Percentiles rank a stretch among this genome's conserved stretches.
These are phyloP conservation scores for Colletotrichum sp. DNA, from an alignment of 2,329 filamentous ascomycete species.

Conservation along the genomic window DNA sequence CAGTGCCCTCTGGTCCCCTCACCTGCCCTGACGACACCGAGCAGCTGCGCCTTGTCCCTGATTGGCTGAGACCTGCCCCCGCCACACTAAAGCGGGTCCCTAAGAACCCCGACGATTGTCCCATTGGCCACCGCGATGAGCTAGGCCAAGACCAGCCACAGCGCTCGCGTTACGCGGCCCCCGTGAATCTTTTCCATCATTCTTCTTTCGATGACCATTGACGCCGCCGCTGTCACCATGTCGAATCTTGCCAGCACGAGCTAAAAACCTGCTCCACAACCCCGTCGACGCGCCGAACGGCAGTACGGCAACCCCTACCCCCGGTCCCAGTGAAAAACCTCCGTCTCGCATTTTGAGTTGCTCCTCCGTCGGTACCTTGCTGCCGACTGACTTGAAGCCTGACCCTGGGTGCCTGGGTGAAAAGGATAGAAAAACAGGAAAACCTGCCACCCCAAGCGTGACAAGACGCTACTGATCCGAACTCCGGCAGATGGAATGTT, in stretches of 20 bases:
- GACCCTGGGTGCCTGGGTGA: not conserved
- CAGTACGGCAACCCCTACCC: not conserved
- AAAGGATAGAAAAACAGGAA: not conserved
- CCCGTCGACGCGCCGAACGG: not conserved
- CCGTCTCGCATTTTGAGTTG: not conserved
- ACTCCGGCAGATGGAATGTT: not conserved
- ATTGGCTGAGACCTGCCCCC: not conserved
- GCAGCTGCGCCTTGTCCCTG: not conserved
- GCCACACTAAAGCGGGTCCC: not conserved
- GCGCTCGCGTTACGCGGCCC: conserved; percentile 14
- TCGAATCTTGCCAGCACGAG: not conserved
- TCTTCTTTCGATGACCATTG: not conserved
- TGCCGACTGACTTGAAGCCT: not conserved
- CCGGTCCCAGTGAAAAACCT: not conserved
- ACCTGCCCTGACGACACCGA: not conserved
- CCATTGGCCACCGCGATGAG: not conserved
- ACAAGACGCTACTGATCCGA: not conserved
- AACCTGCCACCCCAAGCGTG: not conserved
- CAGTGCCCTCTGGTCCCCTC: not conserved
- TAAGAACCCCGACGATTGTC: not conserved
- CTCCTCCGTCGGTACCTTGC: not conserved
- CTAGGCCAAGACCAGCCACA: conserved; percentile 2
- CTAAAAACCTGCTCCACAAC: not conserved
- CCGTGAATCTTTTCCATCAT: not conserved
- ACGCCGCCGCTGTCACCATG: not conserved